Conservation (phyloP, 306 rosid genomes). For the Rosa persica region DNA sequence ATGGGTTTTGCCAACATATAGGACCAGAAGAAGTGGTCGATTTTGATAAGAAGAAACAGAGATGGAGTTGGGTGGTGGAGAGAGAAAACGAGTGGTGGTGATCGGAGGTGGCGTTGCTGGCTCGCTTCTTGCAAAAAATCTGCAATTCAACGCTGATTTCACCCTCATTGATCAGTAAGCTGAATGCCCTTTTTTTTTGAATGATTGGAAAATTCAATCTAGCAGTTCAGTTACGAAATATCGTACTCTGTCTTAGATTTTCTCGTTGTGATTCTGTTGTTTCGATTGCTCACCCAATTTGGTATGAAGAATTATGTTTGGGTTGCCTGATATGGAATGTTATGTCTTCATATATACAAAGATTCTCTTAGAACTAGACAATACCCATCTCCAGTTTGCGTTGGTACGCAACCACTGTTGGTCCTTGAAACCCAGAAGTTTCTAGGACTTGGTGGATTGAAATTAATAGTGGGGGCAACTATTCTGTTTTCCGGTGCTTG, state of each 20-base stretch:
- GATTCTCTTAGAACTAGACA: neutral
- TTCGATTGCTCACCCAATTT: neutral
- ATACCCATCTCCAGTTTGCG: neutral
- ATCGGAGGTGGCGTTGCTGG: slow-evolving; percentile 84
- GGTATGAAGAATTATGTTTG: neutral
- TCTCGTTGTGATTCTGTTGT: neutral
- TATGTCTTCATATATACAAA: neutral
- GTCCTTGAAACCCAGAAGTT: neutral
- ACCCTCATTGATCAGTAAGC: slow-evolving; percentile 69
- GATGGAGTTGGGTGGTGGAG: slow-evolving; percentile 6
- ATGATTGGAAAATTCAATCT: neutral
- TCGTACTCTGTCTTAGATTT: neutral
- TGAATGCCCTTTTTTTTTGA: neutral
- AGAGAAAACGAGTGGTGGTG: slow-evolving; percentile 50
- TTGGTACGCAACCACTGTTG: neutral
- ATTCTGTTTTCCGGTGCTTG: neutral
- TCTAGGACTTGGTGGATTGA: neutral
- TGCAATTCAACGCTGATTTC: slow-evolving; percentile 56
- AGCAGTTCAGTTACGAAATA: neutral
- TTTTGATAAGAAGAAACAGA: slow-evolving; percentile 10
- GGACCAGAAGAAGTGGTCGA: neutral
- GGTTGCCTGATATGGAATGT: neutral
- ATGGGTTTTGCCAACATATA: neutral
- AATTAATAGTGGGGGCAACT: too few relatives aligned
- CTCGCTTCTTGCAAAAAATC: slow-evolving; percentile 56